These are phyloP conservation scores for Mortierella sp. DNA, from an alignment of 371 early-diverging fungal genomes.

Conservation along the genomic window DNA sequence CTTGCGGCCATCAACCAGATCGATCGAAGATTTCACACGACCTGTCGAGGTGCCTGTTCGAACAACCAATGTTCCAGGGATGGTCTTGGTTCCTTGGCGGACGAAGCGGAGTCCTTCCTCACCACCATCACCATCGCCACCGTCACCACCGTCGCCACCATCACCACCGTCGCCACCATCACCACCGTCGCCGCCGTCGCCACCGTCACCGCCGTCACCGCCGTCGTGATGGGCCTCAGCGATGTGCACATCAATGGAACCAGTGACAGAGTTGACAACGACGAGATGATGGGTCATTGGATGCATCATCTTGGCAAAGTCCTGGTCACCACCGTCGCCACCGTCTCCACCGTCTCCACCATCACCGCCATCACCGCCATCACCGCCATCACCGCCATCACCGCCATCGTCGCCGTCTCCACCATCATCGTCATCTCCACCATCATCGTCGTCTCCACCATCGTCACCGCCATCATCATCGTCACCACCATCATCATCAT, in stretches of 20 bases:
- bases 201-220: not conserved
- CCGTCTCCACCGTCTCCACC: not conserved
- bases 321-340: not conserved
- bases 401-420: conserved; percentile 9
- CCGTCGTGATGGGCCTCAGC: not conserved
- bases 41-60: conserved; percentile 6
- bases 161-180: not conserved
- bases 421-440: not conserved
- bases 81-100: conserved; percentile 2
- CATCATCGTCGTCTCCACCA: not conserved
- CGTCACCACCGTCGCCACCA: not conserved
- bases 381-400: conserved; percentile 1
- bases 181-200: not conserved
- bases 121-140: not conserved
- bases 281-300: not conserved
- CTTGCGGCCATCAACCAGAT: conserved; percentile 12
- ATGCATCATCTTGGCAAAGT: not conserved
- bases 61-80: conserved; percentile 21
- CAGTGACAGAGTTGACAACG: not conserved
- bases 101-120: no score
- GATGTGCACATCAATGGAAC: conserved; percentile 11
- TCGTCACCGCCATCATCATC: conserved; percentile 5
- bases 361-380: not conserved
- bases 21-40: conserved; percentile 7
- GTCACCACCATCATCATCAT: conserved; percentile 6